Base-by-base conservation (phyloP, 2,329 filamentous ascomycete genomes). In the Xylaria hypoxylon region DNA sequence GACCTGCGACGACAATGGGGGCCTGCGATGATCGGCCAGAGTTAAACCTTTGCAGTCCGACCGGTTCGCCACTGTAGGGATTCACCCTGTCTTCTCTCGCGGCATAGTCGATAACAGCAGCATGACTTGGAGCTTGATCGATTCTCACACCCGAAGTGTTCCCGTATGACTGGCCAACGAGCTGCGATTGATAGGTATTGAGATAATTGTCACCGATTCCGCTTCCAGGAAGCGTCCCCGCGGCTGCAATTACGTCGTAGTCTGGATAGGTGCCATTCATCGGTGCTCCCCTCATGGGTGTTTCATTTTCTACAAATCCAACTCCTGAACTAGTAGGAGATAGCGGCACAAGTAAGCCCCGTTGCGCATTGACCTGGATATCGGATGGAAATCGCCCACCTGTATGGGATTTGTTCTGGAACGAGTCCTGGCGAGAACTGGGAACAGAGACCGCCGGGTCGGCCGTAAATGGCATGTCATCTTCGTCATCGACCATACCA, bases 371-470 rank as follows among this genome's bases (percentile, higher is more conserved):
- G 79, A 97, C 87, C 83, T 94, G 89, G 75, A 98, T 84, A 84
- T 97, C 94, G 82, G 92, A 96, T 82, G 95, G 95, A 84, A 99
- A 99, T 80, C 94, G 90, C 85, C 95, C 95, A 90, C 94, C 95
- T 89, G 93, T 90, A 86, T 92, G 89, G 78, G 93, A 92, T 80
- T 94, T 90, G 80, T 87, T 86, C 74, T 87, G 83, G 72, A 81
- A 78, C 60, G 79, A 77, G 65, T 87, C 85, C 74, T 85, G 81
- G 70, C 80, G 84, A 68, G 82, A 81, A 72, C 80, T 82, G 67
- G 81, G 82, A 70, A 78, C 83, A 68, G 74, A 72, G 22, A 84
- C 82, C 74, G 89, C 89, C 74, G 79, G 78, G 64, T 82, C 80
- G 22, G 83, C 83, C 48, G 86, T 83, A 74, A 89, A 90, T 13